Evolutionary conservation across 2,329 filamentous ascomycete genomes (phyloP).

Genomic region (Colletotrichum higginsianum): DNA sequence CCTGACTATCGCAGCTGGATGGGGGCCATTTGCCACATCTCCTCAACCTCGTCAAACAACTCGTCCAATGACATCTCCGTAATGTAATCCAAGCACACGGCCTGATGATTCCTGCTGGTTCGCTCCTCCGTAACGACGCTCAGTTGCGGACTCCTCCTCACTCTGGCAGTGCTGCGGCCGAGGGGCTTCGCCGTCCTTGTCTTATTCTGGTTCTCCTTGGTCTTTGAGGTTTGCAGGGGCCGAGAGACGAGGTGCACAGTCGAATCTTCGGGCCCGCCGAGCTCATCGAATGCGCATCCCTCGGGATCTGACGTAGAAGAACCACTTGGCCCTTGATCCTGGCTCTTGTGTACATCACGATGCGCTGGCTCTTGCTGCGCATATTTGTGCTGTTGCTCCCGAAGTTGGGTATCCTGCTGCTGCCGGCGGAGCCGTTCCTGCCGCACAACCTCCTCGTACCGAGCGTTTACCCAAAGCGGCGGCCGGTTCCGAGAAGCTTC

Average conservation of each 20-base stretch:
- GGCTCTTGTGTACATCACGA: not conserved
- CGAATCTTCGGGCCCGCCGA: not conserved
- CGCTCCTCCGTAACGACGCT: slow-evolving; percentile 18
- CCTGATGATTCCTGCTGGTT: not conserved
- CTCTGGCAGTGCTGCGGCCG: not conserved
- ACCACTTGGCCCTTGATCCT: slow-evolving; percentile 2
- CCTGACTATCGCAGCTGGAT: not conserved
- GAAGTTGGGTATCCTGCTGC: not conserved
- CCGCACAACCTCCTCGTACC: not conserved
- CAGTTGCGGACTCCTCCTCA: slow-evolving; percentile 1
- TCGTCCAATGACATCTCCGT: slow-evolving; percentile 29
- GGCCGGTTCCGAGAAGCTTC: not conserved
- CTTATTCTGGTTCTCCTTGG: not conserved
- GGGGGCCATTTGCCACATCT: slow-evolving; percentile 32
- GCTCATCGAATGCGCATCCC: not conserved
- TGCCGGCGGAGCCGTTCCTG: not conserved
- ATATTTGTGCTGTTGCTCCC: not conserved
- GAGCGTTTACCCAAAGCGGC: not conserved
- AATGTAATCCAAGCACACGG: not conserved
- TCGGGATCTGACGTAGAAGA: not conserved
- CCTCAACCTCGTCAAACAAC: slow-evolving; percentile 40
- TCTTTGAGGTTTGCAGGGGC: not conserved
- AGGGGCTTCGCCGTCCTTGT: not conserved
- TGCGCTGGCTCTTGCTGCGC: not conserved
- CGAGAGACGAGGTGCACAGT: slow-evolving; percentile 8